phyloP scores from a whole-genome alignment of 2,329 filamentous ascomycete species.

The Exophiala mesophila region DNA sequence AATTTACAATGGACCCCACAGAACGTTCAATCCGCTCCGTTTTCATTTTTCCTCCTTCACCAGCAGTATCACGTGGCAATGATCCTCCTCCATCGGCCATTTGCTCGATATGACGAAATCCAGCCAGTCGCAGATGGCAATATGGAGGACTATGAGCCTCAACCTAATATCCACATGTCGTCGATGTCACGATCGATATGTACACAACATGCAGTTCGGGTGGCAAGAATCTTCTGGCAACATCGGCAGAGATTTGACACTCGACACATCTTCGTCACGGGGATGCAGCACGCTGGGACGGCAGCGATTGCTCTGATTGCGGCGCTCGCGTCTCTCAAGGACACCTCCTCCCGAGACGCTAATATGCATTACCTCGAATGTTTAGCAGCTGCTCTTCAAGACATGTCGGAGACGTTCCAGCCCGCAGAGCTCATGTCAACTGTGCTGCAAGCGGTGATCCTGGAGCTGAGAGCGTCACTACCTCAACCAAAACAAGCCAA shows the following conservation, averaged over 20 bases:
- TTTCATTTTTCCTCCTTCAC: conserved; percentile 12
- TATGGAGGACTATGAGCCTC: conserved; percentile 3
- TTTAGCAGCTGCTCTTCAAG: conserved; percentile 47
- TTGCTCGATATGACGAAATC: conserved; percentile 8
- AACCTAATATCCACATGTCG: conserved; percentile 7
- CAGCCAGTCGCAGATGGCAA: conserved; percentile 1
- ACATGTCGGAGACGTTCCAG: conserved; percentile 51
- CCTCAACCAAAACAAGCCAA: background rate
- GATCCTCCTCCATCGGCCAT: conserved; percentile 14
- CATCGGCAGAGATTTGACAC: conserved; percentile 8
- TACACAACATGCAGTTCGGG: conserved; percentile 6
- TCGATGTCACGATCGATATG: conserved; percentile 10
- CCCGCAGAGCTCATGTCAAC: conserved; percentile 52
- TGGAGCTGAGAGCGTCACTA: conserved; percentile 35
- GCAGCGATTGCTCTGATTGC: conserved; percentile 52
- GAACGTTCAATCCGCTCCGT: conserved; percentile 8
- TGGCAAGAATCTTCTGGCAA: conserved; percentile 14
- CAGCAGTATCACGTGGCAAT: conserved; percentile 10
- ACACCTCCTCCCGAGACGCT: conserved; percentile 35
- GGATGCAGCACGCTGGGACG: conserved; percentile 36
- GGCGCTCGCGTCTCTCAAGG: conserved; percentile 37
- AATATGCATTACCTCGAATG: conserved; percentile 51
- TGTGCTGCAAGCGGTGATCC: conserved; percentile 50
- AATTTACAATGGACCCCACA: conserved; percentile 9
- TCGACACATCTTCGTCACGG: conserved; percentile 10